Percentiles rank a stretch among this genome's conserved stretches.
Conservation (phyloP, 495 filamentous ascomycete genomes). For the Xanthoparmelia taractica region DNA sequence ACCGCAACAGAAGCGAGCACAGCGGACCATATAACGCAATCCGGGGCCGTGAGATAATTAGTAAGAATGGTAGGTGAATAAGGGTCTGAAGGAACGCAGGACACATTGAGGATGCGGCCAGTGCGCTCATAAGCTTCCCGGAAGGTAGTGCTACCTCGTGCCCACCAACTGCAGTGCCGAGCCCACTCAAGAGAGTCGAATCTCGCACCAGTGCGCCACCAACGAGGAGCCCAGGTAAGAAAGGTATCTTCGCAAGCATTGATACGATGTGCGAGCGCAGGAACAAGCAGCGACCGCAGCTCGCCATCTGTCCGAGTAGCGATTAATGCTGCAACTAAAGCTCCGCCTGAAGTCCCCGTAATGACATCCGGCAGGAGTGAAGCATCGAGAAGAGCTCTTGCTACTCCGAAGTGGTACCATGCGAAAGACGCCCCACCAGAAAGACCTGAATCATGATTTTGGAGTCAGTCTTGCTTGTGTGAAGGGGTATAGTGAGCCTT, state of each 20-base stretch:
- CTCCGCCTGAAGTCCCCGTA: constrained; percentile 90
- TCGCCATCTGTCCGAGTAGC: constrained; percentile 89
- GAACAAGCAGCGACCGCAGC: constrained; percentile 73
- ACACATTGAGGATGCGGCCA: constrained; percentile 88
- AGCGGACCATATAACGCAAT: constrained; percentile 97
- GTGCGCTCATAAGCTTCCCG: constrained; percentile 91
- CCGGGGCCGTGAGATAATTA: constrained; percentile 88
- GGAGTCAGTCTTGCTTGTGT: too few species aligned
- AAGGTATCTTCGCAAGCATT: constrained; percentile 74
- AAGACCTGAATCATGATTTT: too few species aligned
- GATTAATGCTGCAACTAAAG: constrained; percentile 79
- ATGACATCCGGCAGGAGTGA: constrained; percentile 84
- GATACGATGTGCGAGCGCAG: constrained; percentile 75
- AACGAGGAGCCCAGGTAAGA: constrained; percentile 68
- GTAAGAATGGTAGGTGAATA: constrained; percentile 84
- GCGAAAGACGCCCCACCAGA: too few species aligned
- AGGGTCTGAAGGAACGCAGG: constrained; percentile 93
- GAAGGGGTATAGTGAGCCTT: too few species aligned
- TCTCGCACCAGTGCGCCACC: constrained; percentile 86
- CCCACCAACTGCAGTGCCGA: constrained; percentile 76
- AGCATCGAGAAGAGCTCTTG: constrained; percentile 84
- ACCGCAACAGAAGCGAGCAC: constrained; percentile 93
- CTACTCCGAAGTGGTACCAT: constrained; percentile 76
- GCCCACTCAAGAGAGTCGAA: constrained; percentile 96
- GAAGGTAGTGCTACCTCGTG: constrained; percentile 83